phyloP scores from a whole-genome alignment of 1,284 basidiomycete genomes.

The Cryptococcus depauperatus region DNA sequence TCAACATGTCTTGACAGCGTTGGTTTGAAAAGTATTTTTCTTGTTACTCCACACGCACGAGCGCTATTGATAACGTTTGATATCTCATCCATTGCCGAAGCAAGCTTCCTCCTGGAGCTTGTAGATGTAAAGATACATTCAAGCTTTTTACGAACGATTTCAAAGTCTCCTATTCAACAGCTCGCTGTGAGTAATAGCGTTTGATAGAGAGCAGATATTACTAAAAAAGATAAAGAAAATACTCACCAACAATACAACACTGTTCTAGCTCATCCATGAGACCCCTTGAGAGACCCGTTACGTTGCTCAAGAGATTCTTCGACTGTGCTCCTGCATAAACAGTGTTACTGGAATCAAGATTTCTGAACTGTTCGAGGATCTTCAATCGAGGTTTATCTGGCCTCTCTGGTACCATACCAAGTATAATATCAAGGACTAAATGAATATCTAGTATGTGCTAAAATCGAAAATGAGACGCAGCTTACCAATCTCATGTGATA shows the following conservation, averaged over 20 bases:
- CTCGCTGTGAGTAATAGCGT: background rate
- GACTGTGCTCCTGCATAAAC: constrained; percentile 17
- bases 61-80: constrained; percentile 44
- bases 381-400: constrained; percentile 22
- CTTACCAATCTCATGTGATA: constrained; percentile 39
- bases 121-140: constrained; percentile 26
- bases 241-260: constrained; percentile 62
- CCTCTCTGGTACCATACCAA: constrained; percentile 26
- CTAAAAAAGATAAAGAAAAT: background rate
- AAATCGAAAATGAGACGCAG: background rate
- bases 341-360: constrained; percentile 16
- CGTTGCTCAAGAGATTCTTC: constrained; percentile 20
- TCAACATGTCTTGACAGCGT: constrained; percentile 35
- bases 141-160: constrained; percentile 20
- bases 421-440: constrained; percentile 34
- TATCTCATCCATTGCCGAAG: constrained; percentile 44
- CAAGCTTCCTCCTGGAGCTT: constrained; percentile 22
- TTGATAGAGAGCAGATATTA: background rate
- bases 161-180: constrained; percentile 26
- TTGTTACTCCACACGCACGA: constrained; percentile 46
- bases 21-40: constrained; percentile 48
- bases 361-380: constrained; percentile 34
- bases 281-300: constrained; percentile 27
- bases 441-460: background rate
- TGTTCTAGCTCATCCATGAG: constrained; percentile 43